Evolutionary conservation across 805 yeast genomes (phyloP), one percentile per base, ranked within the genome.

Genomic region (Priceomyces castillae): DNA sequence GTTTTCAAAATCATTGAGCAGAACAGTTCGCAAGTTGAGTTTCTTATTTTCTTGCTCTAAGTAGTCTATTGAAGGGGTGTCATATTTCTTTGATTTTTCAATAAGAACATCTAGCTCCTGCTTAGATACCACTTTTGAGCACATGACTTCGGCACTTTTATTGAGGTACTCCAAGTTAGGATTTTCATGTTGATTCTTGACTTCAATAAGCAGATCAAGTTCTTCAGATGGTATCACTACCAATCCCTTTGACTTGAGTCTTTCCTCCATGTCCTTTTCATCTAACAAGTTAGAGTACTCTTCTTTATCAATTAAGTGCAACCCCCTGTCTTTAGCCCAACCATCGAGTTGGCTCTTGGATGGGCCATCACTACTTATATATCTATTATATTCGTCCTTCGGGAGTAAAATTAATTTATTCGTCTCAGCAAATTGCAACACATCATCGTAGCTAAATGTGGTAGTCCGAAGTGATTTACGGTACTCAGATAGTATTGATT

Each of bases 221-320:
- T 62, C 66, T 14, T 30, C 42, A 15, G 22, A 26, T 3, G 72
- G 65, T 9, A 70, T 42, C 2, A 69, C 58, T 2, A 65, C 63
- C 26, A 71, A 53, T 1, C 74, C 73, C 37, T 51, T 57, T 3
- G 58, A 43, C 28, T 49, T 49, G 26, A 71, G 53, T 38, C 51
- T 60, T 26, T 51, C 52, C 40, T 52, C 53, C 74, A 71, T 69
- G 38, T 62, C 67, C 14, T 57, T 51, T 44, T 69, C 74, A 44
- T 58, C 58, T 20, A 56, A 16, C 20, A 69, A 57, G 2, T 47
- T 50, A 10, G 56, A 54, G 41, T 65, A 59, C 33, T 66, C 66
- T n/a, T 52, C 36, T 33, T 51, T 46, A 15, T 54, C 53, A 19
- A 70, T 39, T 14, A 66, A 40, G 62, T 61, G 35, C 48, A 58